Base-by-base conservation (phyloP, 192 early-diverging fungal genomes). In the Rhizophlyctis rosea region DNA sequence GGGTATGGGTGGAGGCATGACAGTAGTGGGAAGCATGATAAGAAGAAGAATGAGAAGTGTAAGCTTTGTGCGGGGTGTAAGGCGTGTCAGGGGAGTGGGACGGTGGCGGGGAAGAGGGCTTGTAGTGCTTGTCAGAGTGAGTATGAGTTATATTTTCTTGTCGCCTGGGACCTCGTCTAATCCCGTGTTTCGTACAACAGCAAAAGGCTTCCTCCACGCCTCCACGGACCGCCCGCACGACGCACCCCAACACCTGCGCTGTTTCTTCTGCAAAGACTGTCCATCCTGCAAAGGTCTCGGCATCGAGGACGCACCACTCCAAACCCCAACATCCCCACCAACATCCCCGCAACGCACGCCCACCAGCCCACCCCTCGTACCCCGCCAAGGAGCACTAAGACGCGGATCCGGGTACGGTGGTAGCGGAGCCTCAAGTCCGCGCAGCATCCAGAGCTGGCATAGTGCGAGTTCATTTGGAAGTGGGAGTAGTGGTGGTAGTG, bases 231-330 rank as follows among this genome's bases (percentile, higher is more conserved):
- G 69, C 5, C n/a, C 50, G 0, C 76, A 77, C 54, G 76, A 77
- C 58, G 76, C 62, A 2, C 69, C 76, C n/a, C 35, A 53, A 5
- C 35, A 72, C 49, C 59, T 77, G 16, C 68, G 76, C 24, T 77
- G 76, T 47, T 77, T 77, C 61, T 77, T 75, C 63, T 77, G 76
- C 54, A 61, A 74, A 68, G 67, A 70, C 33, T 77, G 76, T 54
- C 24, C 35, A 25, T 23, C 24, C 7, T 77, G 75, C 39, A 57
- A 58, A n/a, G 75, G 75, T 23, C 13, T 68, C 5, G 75, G 75
- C 30, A 23, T 76, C 23, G 64, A 29, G n/a, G 60, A 66, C n/a
- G 24, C 24, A n/a, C n/a, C n/a, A n/a, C n/a, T n/a, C n/a, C n/a
- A n/a, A n/a, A n/a, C n/a, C n/a, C n/a, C n/a, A n/a, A n/a, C n/a